Evolutionary conservation across 352 stramenopile species (phyloP).

Genomic region (Phytophthora macrochlamydospora): DNA sequence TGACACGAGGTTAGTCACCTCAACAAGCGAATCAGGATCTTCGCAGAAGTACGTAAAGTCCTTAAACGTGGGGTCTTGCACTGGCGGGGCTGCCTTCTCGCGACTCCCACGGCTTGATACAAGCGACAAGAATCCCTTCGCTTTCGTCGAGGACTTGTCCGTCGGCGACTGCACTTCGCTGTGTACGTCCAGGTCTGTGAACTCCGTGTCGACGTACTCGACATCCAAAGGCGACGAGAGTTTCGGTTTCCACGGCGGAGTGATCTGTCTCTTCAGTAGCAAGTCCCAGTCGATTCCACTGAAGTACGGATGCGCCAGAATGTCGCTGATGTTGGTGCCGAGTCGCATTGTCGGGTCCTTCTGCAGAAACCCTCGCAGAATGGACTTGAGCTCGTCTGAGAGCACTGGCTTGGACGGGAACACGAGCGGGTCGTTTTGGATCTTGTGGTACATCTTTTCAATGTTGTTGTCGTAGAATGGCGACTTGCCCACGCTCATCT

Average conservation of each 20-base stretch:
- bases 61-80: slow-evolving; percentile 90
- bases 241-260: slow-evolving; percentile 86
- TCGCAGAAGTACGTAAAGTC: slow-evolving; percentile 92
- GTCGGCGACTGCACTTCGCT: slow-evolving; percentile 86
- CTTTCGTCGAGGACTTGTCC: slow-evolving; percentile 73
- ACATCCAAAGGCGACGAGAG: slow-evolving; percentile 84
- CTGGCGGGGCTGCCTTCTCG: slow-evolving; percentile 70
- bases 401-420: slow-evolving; percentile 82
- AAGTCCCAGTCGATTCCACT: slow-evolving; percentile 84
- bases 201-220: slow-evolving; percentile 87
- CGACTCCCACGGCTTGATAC: slow-evolving; percentile 69
- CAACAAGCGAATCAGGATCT: slow-evolving; percentile 84
- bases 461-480: slow-evolving; percentile 95
- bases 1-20: slow-evolving; percentile 81
- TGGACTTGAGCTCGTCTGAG: slow-evolving; percentile 75
- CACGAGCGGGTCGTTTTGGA: slow-evolving; percentile 84
- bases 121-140: slow-evolving; percentile 85
- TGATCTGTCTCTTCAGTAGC: slow-evolving; percentile 84
- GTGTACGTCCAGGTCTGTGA: slow-evolving; percentile 84
- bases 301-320: slow-evolving; percentile 85
- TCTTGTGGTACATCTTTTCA: slow-evolving; percentile 94
- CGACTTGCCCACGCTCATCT: slow-evolving; percentile 93
- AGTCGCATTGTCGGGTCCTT: slow-evolving; percentile 88
- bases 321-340: slow-evolving; percentile 89
- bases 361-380: slow-evolving; percentile 82